A percentile compares a stretch with the other conserved stretches of the same genome.
Evolutionary conservation across 768 basidiomycete genomes (phyloP).

Genomic region (Lyophyllum decastes): DNA sequence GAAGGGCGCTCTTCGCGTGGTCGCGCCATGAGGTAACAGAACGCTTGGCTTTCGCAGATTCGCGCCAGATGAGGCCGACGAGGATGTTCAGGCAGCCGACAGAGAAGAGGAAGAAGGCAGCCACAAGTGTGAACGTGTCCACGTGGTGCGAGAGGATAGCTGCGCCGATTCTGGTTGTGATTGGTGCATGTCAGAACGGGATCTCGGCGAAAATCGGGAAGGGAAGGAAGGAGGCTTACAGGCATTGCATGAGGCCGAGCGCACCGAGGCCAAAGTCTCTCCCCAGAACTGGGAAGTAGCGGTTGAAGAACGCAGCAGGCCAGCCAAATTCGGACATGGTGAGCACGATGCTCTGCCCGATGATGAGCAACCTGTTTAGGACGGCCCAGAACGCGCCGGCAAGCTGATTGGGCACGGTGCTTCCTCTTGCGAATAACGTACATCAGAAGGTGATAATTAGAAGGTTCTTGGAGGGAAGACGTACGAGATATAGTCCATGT

Average conservation of each 20-base stretch:
- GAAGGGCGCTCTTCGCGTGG: constrained; percentile 52
- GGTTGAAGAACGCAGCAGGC: constrained; percentile 77
- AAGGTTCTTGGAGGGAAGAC: constrained; percentile 24
- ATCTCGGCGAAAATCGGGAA: neutral
- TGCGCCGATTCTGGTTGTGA: constrained; percentile 56
- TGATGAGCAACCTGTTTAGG: constrained; percentile 83
- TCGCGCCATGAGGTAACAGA: constrained; percentile 67
- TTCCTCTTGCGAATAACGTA: constrained; percentile 41
- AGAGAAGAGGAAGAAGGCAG: constrained; percentile 90
- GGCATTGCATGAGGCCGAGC: constrained; percentile 83
- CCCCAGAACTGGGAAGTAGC: constrained; percentile 87
- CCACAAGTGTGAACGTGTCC: constrained; percentile 85
- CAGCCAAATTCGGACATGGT: constrained; percentile 83
- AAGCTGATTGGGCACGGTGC: constrained; percentile 88
- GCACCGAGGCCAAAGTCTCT: constrained; percentile 83
- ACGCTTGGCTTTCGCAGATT: constrained; percentile 59
- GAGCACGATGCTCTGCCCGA: constrained; percentile 81
- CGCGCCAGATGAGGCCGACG: constrained; percentile 72
- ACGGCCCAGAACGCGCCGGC: constrained; percentile 93
- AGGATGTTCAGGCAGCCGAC: constrained; percentile 89
- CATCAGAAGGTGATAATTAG: constrained; percentile 5
- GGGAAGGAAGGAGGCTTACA: constrained; percentile 44
- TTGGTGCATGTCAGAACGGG: neutral
- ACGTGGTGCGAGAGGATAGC: constrained; percentile 78
- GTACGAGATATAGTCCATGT: constrained; percentile 81